Evolutionary conservation across 2,329 filamentous ascomycete species (phyloP).

Genomic region (Aspergillus luchuensis): DNA sequence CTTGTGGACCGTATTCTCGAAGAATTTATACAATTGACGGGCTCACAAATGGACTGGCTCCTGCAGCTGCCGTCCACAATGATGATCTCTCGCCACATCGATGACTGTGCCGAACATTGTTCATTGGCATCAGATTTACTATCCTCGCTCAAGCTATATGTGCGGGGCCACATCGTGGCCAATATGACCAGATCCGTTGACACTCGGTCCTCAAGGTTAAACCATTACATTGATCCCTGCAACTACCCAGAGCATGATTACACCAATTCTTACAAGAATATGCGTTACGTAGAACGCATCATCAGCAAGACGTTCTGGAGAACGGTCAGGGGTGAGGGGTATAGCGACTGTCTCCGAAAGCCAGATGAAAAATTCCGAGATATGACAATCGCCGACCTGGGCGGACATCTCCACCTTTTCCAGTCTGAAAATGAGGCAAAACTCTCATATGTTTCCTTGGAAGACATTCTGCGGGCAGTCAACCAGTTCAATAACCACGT

Average conservation of each 20-base stretch:
- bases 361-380: background rate
- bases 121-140: slow-evolving; percentile 25
- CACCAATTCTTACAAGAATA: slow-evolving; percentile 2
- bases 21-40: slow-evolving; percentile 36
- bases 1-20: slow-evolving; percentile 53
- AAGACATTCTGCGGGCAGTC: background rate
- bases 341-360: background rate
- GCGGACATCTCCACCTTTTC: slow-evolving; percentile 11
- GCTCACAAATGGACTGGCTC: slow-evolving; percentile 44
- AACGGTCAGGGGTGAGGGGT: background rate
- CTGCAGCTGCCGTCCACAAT: slow-evolving; percentile 28
- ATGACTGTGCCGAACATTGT: slow-evolving; percentile 16
- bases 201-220: slow-evolving; percentile 5
- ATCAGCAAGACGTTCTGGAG: slow-evolving; percentile 21
- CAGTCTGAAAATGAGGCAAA: slow-evolving; percentile 12
- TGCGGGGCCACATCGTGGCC: slow-evolving; percentile 34
- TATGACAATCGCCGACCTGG: slow-evolving; percentile 15
- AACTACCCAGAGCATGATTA: slow-evolving; percentile 12
- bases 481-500: background rate
- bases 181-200: slow-evolving; percentile 5
- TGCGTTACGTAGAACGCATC: slow-evolving; percentile 17
- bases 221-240: background rate
- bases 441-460: background rate
- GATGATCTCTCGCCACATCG: slow-evolving; percentile 29
- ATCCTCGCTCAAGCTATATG: slow-evolving; percentile 31